Evolutionary conservation across 2,329 filamentous ascomycete genomes (phyloP), one percentile per base, ranked within the genome.

Genomic region (Arthrinium phaeospermum): DNA sequence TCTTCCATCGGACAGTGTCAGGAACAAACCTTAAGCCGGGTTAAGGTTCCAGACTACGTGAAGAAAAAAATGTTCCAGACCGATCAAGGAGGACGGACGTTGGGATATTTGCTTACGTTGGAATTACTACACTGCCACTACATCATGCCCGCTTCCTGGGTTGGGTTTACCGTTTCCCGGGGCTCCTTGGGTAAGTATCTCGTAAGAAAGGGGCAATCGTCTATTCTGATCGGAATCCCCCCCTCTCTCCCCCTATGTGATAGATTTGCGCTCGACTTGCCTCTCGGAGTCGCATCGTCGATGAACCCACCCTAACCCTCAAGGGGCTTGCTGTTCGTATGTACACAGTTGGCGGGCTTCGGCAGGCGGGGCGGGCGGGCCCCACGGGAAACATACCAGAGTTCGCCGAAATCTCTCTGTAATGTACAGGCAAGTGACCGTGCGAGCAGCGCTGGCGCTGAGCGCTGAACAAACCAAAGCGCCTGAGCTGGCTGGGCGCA

Each of bases 321-420:
- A 61, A 61, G 16, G 30, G 53, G 53, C 53, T 61, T 61, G 53
- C 53, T 61, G 30, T 37, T 61, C 53, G 53, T 10, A 49, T 27
- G 53, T 10, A 49, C 49, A 30, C 53, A 16, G 53, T 61, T 61
- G 53, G 53, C 53, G 53, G 53, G 53, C 53, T 61, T 61, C 53
- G 53, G 53, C 53, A 61, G 53, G 53, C 53, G 53, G 53, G 53
- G 53, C 53, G 53, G 53, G 53, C 22, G 46, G 46, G 46, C 46
- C 30, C 53, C 53, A 61, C 53, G 53, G 53, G 53, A 61, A 61
- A 61, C 53, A 34, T 61, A 19, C 34, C 53, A 61, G 53, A 61
- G 53, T 61, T 61, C 27, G 53, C 53, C 53, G 53, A 61, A 34
- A 22, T 19, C 14, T 27, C 16, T 30, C 27, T 30, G 27, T 30